These are phyloP conservation scores for Syzygium grande DNA, from an alignment of 345 rosid species.

Conservation along the genomic window DNA sequence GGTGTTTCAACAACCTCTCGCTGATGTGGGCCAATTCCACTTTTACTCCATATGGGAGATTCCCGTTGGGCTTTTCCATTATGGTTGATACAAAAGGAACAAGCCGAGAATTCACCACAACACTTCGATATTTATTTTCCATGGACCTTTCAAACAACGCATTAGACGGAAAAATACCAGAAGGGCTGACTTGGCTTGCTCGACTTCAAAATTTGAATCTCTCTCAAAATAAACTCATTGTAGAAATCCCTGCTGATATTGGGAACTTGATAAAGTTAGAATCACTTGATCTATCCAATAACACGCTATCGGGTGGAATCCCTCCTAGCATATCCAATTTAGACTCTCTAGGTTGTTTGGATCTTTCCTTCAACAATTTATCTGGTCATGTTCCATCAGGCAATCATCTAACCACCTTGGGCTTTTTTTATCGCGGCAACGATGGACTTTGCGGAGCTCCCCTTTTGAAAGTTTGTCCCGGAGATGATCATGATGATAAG, in stretches of 20 bases:
- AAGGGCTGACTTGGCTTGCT: not conserved
- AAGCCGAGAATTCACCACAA: not conserved
- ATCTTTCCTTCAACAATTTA: not conserved
- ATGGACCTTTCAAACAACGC: not conserved
- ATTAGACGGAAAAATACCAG: not conserved
- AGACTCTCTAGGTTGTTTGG: not conserved
- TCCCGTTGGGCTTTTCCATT: not conserved
- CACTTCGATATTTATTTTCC: not conserved
- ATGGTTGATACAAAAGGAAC: not conserved
- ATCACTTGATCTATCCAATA: accelerated
- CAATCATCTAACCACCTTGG: not conserved
- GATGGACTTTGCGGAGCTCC: not conserved
- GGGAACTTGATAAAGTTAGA: not conserved
- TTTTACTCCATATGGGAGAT: accelerated
- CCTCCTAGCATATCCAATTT: not conserved
- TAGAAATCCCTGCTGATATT: not conserved
- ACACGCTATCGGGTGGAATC: not conserved
- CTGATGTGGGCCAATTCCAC: not conserved
- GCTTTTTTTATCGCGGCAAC: not conserved
- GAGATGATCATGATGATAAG: not conserved
- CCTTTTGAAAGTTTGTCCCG: not conserved
- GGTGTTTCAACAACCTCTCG: not conserved
- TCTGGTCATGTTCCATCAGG: not conserved
- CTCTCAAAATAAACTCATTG: not conserved
- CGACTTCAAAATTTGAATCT: not conserved